A percentile compares a stretch with the other conserved stretches of the same genome.
Evolutionary conservation across 148 eudicot species (phyloP).

Genomic region (Nepenthes gracilis): DNA sequence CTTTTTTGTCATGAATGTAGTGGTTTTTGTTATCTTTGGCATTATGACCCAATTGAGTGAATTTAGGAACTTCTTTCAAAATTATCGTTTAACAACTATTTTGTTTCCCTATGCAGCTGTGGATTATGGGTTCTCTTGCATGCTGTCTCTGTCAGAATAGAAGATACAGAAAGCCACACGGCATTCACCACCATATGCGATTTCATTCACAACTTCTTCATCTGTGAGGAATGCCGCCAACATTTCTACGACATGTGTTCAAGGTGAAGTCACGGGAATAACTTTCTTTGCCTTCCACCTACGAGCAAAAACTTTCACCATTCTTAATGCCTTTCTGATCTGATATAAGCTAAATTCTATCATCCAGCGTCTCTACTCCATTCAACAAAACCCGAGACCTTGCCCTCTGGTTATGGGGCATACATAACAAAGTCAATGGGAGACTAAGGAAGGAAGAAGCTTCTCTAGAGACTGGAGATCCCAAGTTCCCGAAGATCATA

Average conservation of each 20-base stretch:
- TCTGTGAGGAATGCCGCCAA: slow-evolving; percentile 91
- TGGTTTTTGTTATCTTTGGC: no score
- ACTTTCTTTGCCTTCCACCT: background rate
- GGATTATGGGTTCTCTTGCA: slow-evolving; percentile 93
- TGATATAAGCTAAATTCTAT: background rate
- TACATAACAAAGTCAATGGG: slow-evolving; percentile 78
- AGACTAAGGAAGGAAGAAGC: slow-evolving; percentile 73
- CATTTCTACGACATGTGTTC: slow-evolving; percentile 90
- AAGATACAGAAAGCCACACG: slow-evolving; percentile 74
- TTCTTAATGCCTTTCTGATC: slow-evolving; percentile 4
- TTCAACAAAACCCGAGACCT: slow-evolving; percentile 68
- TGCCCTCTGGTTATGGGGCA: slow-evolving; percentile 86
- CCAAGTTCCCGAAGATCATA: slow-evolving; percentile 64
- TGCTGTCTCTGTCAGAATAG: slow-evolving; percentile 87
- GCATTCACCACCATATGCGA: slow-evolving; percentile 75
- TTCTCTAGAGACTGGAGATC: slow-evolving; percentile 53
- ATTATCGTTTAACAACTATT: no score
- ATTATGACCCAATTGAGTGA: no score
- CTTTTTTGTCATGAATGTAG: no score
- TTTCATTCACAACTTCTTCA: slow-evolving; percentile 74
- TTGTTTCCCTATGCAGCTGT: slow-evolving; percentile 46
- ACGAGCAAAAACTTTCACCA: background rate
- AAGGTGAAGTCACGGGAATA: slow-evolving; percentile 36
- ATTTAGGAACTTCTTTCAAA: no score
- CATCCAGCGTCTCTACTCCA: slow-evolving; percentile 52